Base-by-base conservation (phyloP, 2,329 filamentous ascomycete species). In the Venturiaceae sp. region DNA sequence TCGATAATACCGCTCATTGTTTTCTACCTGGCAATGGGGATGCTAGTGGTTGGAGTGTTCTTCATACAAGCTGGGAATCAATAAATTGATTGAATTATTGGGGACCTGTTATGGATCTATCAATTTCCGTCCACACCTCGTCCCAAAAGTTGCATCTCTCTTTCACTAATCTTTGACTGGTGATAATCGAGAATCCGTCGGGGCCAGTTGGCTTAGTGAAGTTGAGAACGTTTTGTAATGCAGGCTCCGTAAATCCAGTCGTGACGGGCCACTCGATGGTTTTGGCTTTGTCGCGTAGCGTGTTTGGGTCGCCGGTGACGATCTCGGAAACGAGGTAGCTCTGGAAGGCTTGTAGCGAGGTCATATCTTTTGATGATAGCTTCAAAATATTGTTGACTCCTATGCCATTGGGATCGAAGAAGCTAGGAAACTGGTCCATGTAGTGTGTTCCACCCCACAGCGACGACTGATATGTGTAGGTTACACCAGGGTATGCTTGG, bases 121-220 rank as follows among this genome's bases (percentile, higher is more conserved):
- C 41, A 16, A 53, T 41, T 16, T 28, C 47, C 6, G 46, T 33
- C 32, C 19, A 53, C 28, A 54, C 33, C 16, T 54, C 33, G 19
- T 36, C 28, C 46, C 46, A 58, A 23, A 58, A 54, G 19, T 54
- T 46, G 30, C 46, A 58, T 14, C 7, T 44, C 28, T 54, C 46
- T 21, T 34, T 44, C 5, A 16, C 19, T 9, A 33, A 26, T 14
- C 19, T 23, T 11, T 53, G 3, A 19, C 41, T 32, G 7, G 2
- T 16, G 32, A 54, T 54, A 3, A 54, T 1, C 19, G 44, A 26
- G 28, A 58, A 54, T 8, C 46, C 57, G 11, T 55, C 28, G 26
- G 30, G n/a, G 26, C 56, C 56, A 8, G 56, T 26, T 9, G 39
- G 33, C 9, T 21, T 28, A 4, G 32, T 41, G 36, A 30, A 52